These are phyloP conservation scores for Powellomyces hirtus DNA, from an alignment of 192 early-diverging fungal genomes.

Conservation along the genomic window DNA sequence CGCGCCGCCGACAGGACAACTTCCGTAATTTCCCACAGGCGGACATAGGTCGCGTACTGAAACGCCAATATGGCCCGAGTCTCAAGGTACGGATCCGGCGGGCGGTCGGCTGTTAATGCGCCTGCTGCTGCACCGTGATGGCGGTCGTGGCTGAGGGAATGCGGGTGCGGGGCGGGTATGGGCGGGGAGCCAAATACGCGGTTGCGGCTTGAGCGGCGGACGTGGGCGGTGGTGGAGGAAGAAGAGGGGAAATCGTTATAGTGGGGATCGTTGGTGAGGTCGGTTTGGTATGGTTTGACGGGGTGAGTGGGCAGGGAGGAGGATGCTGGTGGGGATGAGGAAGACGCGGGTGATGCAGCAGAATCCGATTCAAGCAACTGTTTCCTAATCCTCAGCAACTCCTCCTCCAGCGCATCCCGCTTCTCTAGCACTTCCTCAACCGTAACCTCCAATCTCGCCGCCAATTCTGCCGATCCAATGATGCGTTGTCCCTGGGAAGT, in stretches of 20 bases:
- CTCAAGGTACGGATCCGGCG: neutral
- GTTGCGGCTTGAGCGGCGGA: no score
- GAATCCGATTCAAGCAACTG: no score
- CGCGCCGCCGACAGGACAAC: slow-evolving; percentile 16
- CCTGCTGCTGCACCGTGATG: no score
- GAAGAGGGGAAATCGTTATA: neutral
- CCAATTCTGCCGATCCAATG: slow-evolving; percentile 20
- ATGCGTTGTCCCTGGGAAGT: slow-evolving; percentile 1
- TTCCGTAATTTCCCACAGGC: slow-evolving; percentile 24
- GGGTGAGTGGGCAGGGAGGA: neutral
- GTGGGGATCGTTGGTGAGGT: neutral
- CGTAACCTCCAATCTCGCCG: slow-evolving; percentile 17
- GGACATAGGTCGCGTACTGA: slow-evolving; percentile 15
- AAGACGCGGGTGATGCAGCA: neutral
- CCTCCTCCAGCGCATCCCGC: slow-evolving; percentile 8
- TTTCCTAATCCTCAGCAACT: slow-evolving; percentile 11
- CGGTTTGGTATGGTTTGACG: neutral
- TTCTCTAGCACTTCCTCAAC: slow-evolving; percentile 2
- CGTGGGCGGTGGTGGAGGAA: neutral
- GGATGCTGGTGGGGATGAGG: neutral
- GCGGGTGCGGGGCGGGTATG: neutral
- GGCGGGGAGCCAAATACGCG: neutral
- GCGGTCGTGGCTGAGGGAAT: neutral
- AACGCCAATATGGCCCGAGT: slow-evolving; percentile 12
- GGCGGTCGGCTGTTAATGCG: neutral